Base-by-base conservation (phyloP, 2,329 filamentous ascomycete genomes). In the Drechslerella coelobrocha region DNA sequence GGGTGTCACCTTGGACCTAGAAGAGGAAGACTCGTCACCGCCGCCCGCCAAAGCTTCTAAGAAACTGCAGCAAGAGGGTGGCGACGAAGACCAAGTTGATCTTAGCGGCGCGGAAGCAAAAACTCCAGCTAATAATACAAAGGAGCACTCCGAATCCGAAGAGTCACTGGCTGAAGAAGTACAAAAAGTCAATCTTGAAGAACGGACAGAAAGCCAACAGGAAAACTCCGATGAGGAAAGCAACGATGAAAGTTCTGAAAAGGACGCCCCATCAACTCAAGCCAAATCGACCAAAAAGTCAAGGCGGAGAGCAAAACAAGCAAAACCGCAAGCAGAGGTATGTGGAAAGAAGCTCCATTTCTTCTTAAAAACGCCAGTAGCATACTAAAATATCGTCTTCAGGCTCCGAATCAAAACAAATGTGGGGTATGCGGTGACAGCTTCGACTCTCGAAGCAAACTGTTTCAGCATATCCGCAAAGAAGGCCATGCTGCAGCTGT, bases 381-480 rank as follows among this genome's bases (percentile, higher is more conserved):
- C n/a, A 14, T 24, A 23, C 21, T 23, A 24, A n/a, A n/a, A n/a
- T n/a, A 19, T 29, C 19, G 34, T 12, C 7, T 26, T 7, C 43
- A 14, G 55, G 43, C 39, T 50, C 54, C 54, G 34, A n/a, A 4
- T 39, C 12, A 81, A 78, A 78, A 83, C 59, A 78, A 73, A 61
- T 85, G 83, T 74, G 76, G 78, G 24, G 78, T 80, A 14, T 86
- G 84, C 73, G 76, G 79, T 1, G 78, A 79, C 63, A 73, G 66
- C 0, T 86, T 85, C 61, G 73, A 85, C 0, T 91, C 88, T 1
- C 88, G 86, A 74, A 88, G 85, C 5, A 87, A 86, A 73, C 79
- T 95, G 9, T 92, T 92, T 77, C 81, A 84, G 57, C 91, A 95
- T 78, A 83, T 94, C 65, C 84, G 86, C 69, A 83, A 86, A 14